These are phyloP conservation scores for Neofusicoccum cordaticola DNA, from an alignment of 2,329 filamentous ascomycete genomes.

Conservation along the genomic window DNA sequence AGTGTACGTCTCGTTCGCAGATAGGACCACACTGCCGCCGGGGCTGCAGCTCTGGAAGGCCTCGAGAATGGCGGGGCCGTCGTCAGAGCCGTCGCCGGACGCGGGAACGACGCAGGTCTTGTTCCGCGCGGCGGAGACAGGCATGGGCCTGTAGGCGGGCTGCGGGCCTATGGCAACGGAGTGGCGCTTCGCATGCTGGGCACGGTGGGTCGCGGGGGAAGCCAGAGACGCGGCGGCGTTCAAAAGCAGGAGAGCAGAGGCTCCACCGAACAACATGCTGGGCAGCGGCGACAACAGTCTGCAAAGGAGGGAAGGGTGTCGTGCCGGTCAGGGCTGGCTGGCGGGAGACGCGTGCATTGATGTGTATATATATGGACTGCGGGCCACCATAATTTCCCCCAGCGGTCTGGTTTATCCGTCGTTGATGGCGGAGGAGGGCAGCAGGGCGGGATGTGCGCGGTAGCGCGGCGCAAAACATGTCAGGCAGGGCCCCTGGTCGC, in stretches of 20 bases:
- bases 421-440: not conserved
- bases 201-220: not conserved
- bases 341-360: not conserved
- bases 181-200: slow-evolving; percentile 24
- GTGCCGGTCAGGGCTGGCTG: not conserved
- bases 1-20: slow-evolving; percentile 55
- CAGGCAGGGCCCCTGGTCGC: not conserved
- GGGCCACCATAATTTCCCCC: not conserved
- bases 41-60: slow-evolving; percentile 61
- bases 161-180: slow-evolving; percentile 34
- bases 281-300: not conserved
- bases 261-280: slow-evolving; percentile 8
- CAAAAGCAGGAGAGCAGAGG: not conserved
- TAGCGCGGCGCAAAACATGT: not conserved
- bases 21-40: slow-evolving; percentile 61
- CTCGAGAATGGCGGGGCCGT: slow-evolving; percentile 51
- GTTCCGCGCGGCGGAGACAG: slow-evolving; percentile 32
- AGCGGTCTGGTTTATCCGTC: slow-evolving; percentile 6
- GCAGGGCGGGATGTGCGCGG: not conserved
- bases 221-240: slow-evolving; percentile 8
- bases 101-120: slow-evolving; percentile 40
- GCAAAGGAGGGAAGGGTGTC: not conserved
- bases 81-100: slow-evolving; percentile 44
- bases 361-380: not conserved
- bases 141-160: slow-evolving; percentile 34